Evolutionary conservation across 1,284 basidiomycete species (phyloP), one percentile per base, ranked within the genome.

Genomic region (Ustilago esculenta): DNA sequence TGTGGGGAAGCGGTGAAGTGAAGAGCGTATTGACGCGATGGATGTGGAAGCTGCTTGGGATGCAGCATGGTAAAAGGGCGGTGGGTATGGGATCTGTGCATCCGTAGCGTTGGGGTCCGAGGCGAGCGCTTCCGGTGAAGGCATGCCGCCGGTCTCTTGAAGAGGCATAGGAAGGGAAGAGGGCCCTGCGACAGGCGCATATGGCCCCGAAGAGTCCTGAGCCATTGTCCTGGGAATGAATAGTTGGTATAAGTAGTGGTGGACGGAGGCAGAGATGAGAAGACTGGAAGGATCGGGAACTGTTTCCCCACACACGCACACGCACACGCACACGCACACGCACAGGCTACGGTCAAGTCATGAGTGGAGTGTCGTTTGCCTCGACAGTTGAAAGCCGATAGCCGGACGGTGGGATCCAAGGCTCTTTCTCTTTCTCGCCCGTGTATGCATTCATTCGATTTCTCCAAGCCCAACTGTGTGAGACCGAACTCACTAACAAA

Each of bases 1-100:
- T 14, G 77, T 73, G 11, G 77, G 68, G 44, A 80, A 79, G n/a
- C 56, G 42, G 17, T 77, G 74, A 0, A 81, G 56, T 6, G 66
- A 69, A 5, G 59, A 58, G 20, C 78, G 73, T 24, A 81, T 74
- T 0, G 49, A 48, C 2, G 56, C 57, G 33, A 80, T 72, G 8
- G 64, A 49, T 1, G 73, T 47, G 14, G 55, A 34, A 1, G 79
- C 74, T 23, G 67, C 65, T 18, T 55, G 46, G 20, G 66, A 73
- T 30, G 77, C 77, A 0, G 44, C 37, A 18, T 67, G 58, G 64
- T 75, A 81, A 66, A 77, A 81, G 1, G 73, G 53, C 17, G 66
- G 71, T 18, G 56, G 53, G 5, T 37, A 14, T 1, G 60, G 60
- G 39, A 60, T 44, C 18, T 69, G 66, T 7, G 66, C 66, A 17